Evolutionary conservation across 495 filamentous ascomycete genomes (phyloP), one percentile per base, ranked within the genome.

Genomic region (Cercophora sp.): DNA sequence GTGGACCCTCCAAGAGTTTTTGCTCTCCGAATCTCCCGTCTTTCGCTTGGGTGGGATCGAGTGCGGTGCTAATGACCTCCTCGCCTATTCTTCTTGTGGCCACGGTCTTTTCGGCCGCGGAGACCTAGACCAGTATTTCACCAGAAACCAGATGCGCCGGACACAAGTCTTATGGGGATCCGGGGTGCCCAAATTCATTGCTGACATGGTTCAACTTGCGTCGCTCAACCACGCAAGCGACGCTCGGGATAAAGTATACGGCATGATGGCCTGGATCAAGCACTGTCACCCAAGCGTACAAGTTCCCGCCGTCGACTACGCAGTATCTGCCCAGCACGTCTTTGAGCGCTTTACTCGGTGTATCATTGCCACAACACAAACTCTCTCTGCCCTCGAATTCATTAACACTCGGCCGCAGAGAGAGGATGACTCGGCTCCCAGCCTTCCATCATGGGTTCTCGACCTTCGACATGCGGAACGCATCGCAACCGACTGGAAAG

Each of bases 241-340:
- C 8, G 25, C n/a, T 11, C 42, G 42, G 13, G 42, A 46, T 11
- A 46, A 46, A 25, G 23, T 46, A n/a, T 31, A 29, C n/a, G 42
- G 42, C 42, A 46, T 46, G n/a, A 5, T 46, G 1, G 22, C 25
- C n/a, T 15, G n/a, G 8, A 11, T 46, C 13, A 16, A 19, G 22
- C 9, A 8, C 4, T n/a, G 9, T 6, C 29, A 8, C n/a, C 22
- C 13, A 6, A 11, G 24, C 1, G 6, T 31, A n/a, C 11, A 15
- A 11, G 2, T 31, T 10, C 42, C 42, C 4, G 22, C n/a, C 1
- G 42, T 46, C 13, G 42, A 46, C 10, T 46, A 46, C 9, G n/a
- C 22, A 9, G 31, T 10, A 18, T 16, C 42, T 46, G 13, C 19
- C 11, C 10, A 9, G 13, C 10, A 26, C 8, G 13, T 46, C 2